Conservation (phyloP, 768 basidiomycete species). For the Boletus pseudopeckii region DNA sequence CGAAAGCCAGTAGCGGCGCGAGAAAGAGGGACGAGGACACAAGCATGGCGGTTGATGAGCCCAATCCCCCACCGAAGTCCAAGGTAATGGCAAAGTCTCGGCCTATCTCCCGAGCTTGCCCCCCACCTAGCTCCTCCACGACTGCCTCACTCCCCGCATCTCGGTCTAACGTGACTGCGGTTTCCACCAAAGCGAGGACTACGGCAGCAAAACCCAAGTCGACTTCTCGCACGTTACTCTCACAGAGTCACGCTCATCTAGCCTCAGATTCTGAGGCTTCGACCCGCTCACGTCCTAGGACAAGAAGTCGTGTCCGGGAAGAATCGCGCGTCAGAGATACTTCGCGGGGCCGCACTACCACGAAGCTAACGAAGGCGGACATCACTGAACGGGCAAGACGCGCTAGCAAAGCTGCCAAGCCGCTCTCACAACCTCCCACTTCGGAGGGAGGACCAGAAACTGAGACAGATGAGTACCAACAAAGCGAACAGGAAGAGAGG, state of each 20-base stretch:
- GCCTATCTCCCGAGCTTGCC: slow-evolving; percentile 8
- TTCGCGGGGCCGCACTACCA: slow-evolving; percentile 1
- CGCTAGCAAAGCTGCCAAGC: background rate
- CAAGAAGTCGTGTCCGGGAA: slow-evolving; percentile 23
- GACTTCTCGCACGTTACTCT: slow-evolving; percentile 18
- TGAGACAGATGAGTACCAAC: slow-evolving; percentile 4
- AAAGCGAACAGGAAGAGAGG: slow-evolving; percentile 12
- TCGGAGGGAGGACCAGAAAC: slow-evolving; percentile 12
- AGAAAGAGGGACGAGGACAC: slow-evolving; percentile 1
- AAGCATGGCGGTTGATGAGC: slow-evolving; percentile 11
- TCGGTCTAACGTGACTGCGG: background rate
- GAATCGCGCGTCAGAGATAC: slow-evolving; percentile 17
- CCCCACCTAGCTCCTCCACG: slow-evolving; percentile 6
- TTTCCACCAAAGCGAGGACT: slow-evolving; percentile 1
- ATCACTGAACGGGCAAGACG: slow-evolving; percentile 4
- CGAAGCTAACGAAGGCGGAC: slow-evolving; percentile 7
- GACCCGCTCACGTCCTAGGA: slow-evolving; percentile 18
- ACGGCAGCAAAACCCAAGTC: slow-evolving; percentile 10
- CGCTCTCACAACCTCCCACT: background rate
- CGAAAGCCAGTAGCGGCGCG: background rate
- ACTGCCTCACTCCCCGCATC: background rate
- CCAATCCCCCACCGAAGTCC: slow-evolving; percentile 7
- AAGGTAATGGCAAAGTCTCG: slow-evolving; percentile 13
- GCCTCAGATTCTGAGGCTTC: slow-evolving; percentile 26
- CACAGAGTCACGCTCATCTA: slow-evolving; percentile 15